A percentile compares a stretch with the other conserved stretches of the same genome.
Conservation (phyloP, 129 eudicot species). For the Escallonia herrerae region DNA sequence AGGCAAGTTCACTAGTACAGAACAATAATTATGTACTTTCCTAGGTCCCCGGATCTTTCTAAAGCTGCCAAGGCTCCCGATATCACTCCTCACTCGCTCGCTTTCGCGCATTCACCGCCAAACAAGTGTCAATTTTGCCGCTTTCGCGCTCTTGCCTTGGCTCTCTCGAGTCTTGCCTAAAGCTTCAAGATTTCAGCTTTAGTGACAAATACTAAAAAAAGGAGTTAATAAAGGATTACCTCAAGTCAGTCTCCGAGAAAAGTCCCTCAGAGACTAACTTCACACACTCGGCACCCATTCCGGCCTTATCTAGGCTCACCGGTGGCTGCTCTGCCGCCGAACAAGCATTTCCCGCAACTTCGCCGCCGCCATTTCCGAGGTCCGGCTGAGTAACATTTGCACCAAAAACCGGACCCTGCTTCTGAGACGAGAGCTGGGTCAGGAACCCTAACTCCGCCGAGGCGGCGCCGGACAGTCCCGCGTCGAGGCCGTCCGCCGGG, state of each 20-base stretch:
- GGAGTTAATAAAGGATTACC: not conserved
- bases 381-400: not conserved
- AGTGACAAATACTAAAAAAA: too few relatives aligned
- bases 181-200: too few relatives aligned
- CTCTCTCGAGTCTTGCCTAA: too few relatives aligned
- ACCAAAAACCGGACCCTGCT: not conserved
- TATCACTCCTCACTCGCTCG: too few relatives aligned
- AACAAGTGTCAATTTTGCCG: too few relatives aligned
- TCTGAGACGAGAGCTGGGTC: slow-evolving; percentile 7
- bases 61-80: too few relatives aligned
- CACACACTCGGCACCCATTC: slow-evolving; percentile 8
- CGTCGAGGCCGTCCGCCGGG: not conserved
- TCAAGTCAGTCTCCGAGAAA: not conserved
- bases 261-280: slow-evolving; percentile 5
- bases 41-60: too few relatives aligned
- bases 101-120: too few relatives aligned
- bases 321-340: not conserved
- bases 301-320: not conserved
- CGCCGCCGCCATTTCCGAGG: not conserved
- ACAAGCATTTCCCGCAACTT: not conserved
- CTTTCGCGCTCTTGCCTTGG: too few relatives aligned
- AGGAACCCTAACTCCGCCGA: slow-evolving; percentile 20
- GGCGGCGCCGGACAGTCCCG: not conserved
- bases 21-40: too few relatives aligned
- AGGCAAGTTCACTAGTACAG: too few relatives aligned